Base-by-base conservation (phyloP, 257 asterid genomes). In the Petrea volubilis region DNA sequence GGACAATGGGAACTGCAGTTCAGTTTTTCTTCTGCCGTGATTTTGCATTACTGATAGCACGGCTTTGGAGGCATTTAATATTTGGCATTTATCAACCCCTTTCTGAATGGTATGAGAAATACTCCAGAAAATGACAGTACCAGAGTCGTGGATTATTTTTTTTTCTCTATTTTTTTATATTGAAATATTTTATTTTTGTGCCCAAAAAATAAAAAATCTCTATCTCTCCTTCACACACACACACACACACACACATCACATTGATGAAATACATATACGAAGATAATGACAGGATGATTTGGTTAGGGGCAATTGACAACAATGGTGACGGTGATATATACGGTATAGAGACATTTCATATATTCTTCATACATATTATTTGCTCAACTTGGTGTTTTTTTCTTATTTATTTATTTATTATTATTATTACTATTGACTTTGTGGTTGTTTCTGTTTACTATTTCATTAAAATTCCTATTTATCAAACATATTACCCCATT, bases 121-220 rank as follows among this genome's bases (percentile, higher is more conserved):
- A 74, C 80, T 75, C 66, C 53, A 21, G 87, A 85, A 73, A 79
- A 74, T 61, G 87, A 82, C 87, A 27, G 38, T 10, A 71, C 82
- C 47, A 31, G 46, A 56, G 23, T 68, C 38, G 52, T 36, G 40
- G 64, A 10, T 15, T 9, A 23, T 33, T 5, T 51, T 10, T 17
- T 65, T 15, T 31, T 12, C 49, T 24, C 23, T 24, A 4, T 3
- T 13, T 15, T 47, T 47, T 24, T n/a, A 2, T 43, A 3, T n/a
- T 15, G 1, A 24, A 47, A 4, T 15, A 15, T 15, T 47, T 15
- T 43, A 4, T 43, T n/a, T n/a, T n/a, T n/a, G n/a, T n/a, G n/a
- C n/a, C n/a, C n/a, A n/a, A n/a, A 8, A 15, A 6, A 34, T 10
- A 21, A 15, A 25, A 23, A 17, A 50, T 27, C 14, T 21, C 44